Evolutionary conservation across 257 asterid genomes (phyloP).

Genomic region (Buddleja alternifolia): DNA sequence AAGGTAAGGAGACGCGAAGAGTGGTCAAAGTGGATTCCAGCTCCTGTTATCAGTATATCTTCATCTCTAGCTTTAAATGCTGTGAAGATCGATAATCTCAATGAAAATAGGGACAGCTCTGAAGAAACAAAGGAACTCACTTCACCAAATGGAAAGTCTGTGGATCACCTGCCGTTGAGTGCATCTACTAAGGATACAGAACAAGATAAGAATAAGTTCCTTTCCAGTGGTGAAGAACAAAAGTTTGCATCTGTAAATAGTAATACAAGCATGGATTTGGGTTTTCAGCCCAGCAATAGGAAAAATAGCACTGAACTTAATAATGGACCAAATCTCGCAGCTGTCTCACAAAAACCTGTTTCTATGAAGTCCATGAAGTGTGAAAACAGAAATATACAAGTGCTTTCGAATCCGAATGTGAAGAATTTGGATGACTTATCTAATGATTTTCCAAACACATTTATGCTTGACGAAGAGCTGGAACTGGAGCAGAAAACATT

Average conservation of each 20-base stretch:
- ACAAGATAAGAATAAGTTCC: conserved; percentile 30
- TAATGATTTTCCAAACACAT: conserved; percentile 70
- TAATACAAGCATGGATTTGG: conserved; percentile 32
- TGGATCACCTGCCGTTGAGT: conserved; percentile 33
- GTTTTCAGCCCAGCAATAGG: conserved; percentile 25
- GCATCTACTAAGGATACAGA: conserved; percentile 33
- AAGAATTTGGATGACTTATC: conserved; percentile 53
- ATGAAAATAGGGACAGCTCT: conserved; percentile 40
- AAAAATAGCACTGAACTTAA: conserved; percentile 23
- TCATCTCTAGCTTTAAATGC: conserved; percentile 33
- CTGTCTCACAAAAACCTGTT: conserved; percentile 31
- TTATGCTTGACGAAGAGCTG: conserved; percentile 87
- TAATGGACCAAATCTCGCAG: conserved; percentile 32
- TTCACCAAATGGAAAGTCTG: conserved; percentile 33
- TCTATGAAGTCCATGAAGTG: conserved; percentile 27
- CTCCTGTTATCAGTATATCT: conserved; percentile 40
- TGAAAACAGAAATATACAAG: conserved; percentile 26
- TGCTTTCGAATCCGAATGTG: conserved; percentile 33
- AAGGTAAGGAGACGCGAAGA: conserved; percentile 84
- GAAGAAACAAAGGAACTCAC: conserved; percentile 28
- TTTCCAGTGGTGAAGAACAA: conserved; percentile 33
- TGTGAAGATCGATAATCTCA: conserved; percentile 35
- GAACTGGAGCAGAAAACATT: conserved; percentile 60
- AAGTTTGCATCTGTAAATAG: conserved; percentile 29
- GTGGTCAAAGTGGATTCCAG: conserved; percentile 77